Conservation (phyloP, 371 early-diverging fungal genomes). For the Actinomortierella wolfii region DNA sequence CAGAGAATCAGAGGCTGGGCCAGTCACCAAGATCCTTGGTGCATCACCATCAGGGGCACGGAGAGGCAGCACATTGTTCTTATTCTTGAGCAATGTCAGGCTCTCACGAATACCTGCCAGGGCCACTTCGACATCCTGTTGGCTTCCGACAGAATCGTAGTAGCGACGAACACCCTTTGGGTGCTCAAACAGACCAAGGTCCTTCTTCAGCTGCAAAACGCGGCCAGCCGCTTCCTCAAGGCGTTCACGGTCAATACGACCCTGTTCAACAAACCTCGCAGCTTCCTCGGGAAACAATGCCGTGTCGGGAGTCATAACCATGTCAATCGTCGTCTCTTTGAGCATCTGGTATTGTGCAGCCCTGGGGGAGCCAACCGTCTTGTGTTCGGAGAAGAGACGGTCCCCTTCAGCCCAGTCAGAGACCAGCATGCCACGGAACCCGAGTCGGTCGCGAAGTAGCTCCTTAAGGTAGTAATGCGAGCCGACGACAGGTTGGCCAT, state of each 20-base stretch:
- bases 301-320: constrained; percentile 69
- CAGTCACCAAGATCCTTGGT: constrained; percentile 51
- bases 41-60: not conserved
- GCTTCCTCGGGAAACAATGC: constrained; percentile 52
- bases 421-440: constrained; percentile 66
- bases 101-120: constrained; percentile 61
- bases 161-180: constrained; percentile 45
- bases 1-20: constrained; percentile 53
- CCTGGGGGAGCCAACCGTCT: constrained; percentile 50
- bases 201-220: constrained; percentile 47
- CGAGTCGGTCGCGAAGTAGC: constrained; percentile 61
- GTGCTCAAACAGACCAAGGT: constrained; percentile 61
- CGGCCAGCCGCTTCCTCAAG: constrained; percentile 57
- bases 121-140: constrained; percentile 53
- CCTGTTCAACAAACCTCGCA: constrained; percentile 46
- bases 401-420: constrained; percentile 72
- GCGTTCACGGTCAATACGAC: constrained; percentile 41
- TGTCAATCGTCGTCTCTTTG: constrained; percentile 60
- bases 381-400: constrained; percentile 57
- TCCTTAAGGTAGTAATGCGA: constrained; percentile 59
- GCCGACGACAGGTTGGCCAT: constrained; percentile 63
- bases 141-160: constrained; percentile 46
- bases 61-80: constrained; percentile 53
- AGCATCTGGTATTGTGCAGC: constrained; percentile 57
- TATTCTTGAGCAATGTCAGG: constrained; percentile 62